A percentile compares a stretch with the other conserved stretches of the same genome.
Evolutionary conservation across 202 grass and related monocot genomes (phyloP).

Genomic region (Brachypodium distachyon): DNA sequence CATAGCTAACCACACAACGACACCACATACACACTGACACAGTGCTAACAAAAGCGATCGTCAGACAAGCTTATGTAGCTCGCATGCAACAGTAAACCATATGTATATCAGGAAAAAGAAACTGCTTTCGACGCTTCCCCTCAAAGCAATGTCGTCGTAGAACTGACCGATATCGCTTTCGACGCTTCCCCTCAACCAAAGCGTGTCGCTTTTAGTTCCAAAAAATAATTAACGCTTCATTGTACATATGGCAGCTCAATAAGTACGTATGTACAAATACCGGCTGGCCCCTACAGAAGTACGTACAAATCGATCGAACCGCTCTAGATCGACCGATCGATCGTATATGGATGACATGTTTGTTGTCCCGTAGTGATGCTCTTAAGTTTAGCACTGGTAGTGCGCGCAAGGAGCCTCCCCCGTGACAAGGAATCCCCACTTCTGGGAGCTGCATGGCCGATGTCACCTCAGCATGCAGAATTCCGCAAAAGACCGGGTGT

Average conservation of each 20-base stretch:
- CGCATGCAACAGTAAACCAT: neutral
- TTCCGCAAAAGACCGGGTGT: neutral
- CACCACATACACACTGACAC: neutral
- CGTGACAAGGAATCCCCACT: constrained; percentile 1
- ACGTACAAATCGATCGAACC: neutral
- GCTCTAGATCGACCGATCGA: neutral
- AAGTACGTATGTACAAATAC: no score
- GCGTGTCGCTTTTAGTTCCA: constrained; percentile 1
- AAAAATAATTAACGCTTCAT: no score
- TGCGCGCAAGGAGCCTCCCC: neutral
- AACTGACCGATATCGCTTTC: neutral
- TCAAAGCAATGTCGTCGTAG: constrained; percentile 17
- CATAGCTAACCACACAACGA: neutral
- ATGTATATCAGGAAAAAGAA: neutral
- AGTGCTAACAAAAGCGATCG: neutral
- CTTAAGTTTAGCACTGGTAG: neutral
- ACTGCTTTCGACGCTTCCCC: neutral
- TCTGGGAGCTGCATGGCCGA: constrained; percentile 30
- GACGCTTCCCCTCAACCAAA: neutral
- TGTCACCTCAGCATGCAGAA: constrained; percentile 38
- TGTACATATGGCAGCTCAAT: neutral
- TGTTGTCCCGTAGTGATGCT: neutral
- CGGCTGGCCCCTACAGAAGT: no score
- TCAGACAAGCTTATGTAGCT: neutral
- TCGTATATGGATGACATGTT: neutral